Conservation (phyloP, 148 eudicot genomes). For the Camellia lanceoleosa region DNA sequence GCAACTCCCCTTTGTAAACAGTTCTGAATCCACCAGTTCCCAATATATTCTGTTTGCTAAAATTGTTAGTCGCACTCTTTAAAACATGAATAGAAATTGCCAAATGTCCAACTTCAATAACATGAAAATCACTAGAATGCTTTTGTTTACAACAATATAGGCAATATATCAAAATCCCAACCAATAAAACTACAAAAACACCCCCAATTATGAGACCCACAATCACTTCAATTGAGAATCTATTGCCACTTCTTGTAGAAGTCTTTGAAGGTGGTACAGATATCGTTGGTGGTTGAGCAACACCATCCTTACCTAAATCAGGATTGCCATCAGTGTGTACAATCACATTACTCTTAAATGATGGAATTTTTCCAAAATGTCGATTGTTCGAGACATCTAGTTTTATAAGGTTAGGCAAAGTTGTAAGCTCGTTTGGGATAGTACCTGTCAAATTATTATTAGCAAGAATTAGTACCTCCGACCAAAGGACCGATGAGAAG, state of each 20-base stretch:
- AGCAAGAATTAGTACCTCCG: constrained; percentile 66
- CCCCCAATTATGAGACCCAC: constrained; percentile 25
- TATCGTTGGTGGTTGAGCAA: too few relatives aligned
- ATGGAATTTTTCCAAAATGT: constrained; percentile 68
- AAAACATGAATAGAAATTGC: constrained; percentile 64
- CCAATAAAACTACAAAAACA: constrained; percentile 57
- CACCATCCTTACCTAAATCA: constrained; percentile 52
- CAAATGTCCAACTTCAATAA: constrained; percentile 76
- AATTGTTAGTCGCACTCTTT: constrained; percentile 42
- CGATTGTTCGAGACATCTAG: constrained; percentile 68
- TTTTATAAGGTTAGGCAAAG: constrained; percentile 29
- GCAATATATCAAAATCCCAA: constrained; percentile 45
- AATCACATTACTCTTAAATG: constrained; percentile 48
- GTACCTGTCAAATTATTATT: constrained; percentile 72
- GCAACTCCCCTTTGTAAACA: constrained; percentile 42
- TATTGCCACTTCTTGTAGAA: too few relatives aligned
- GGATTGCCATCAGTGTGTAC: constrained; percentile 52
- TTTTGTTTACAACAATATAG: constrained; percentile 32
- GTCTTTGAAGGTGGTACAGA: background rate
- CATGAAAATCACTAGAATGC: constrained; percentile 48
- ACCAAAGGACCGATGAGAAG: constrained; percentile 53
- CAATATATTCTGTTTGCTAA: constrained; percentile 33
- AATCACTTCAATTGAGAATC: too few relatives aligned
- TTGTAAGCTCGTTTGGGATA: constrained; percentile 68
- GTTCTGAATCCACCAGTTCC: constrained; percentile 46